Evolutionary conservation across 2,329 filamentous ascomycete genomes (phyloP).

Genomic region (Diplodia sapinea): DNA sequence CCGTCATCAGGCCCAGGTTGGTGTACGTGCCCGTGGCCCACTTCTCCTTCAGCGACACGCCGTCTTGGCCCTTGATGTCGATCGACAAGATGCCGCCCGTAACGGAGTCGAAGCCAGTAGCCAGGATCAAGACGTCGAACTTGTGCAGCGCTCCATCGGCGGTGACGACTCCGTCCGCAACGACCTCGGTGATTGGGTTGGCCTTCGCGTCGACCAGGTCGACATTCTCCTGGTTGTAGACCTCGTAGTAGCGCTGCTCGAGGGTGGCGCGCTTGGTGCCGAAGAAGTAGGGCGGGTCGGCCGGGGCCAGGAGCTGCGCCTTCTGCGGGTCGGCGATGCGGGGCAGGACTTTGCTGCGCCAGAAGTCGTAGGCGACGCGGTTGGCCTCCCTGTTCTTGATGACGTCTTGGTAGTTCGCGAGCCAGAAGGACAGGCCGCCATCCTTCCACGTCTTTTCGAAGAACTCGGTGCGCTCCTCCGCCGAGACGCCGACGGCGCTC

Average conservation of each 20-base stretch:
- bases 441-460: slow-evolving; percentile 51
- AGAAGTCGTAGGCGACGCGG: slow-evolving; percentile 54
- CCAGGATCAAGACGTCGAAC: slow-evolving; percentile 53
- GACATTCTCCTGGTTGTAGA: slow-evolving; percentile 52
- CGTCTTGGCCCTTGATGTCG: slow-evolving; percentile 46
- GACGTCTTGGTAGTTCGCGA: slow-evolving; percentile 51
- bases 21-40: slow-evolving; percentile 52
- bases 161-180: slow-evolving; percentile 49
- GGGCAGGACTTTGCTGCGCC: slow-evolving; percentile 52
- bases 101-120: slow-evolving; percentile 55
- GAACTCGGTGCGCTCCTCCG: slow-evolving; percentile 52
- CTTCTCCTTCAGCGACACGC: slow-evolving; percentile 45
- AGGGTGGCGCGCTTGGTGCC: slow-evolving; percentile 55
- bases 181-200: slow-evolving; percentile 50
- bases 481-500: slow-evolving; percentile 57
- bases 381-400: slow-evolving; percentile 52
- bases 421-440: slow-evolving; percentile 51
- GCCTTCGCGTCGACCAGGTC: slow-evolving; percentile 52
- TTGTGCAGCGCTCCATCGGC: slow-evolving; percentile 50
- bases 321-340: slow-evolving; percentile 53
- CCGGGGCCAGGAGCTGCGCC: slow-evolving; percentile 53
- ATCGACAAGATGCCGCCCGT: slow-evolving; percentile 52
- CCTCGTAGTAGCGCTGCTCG: slow-evolving; percentile 56
- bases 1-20: slow-evolving; percentile 51
- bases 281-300: slow-evolving; percentile 53